Base-by-base conservation (phyloP, 1,139 yeast species). In the Spencermartinsiella ligniputridi region DNA sequence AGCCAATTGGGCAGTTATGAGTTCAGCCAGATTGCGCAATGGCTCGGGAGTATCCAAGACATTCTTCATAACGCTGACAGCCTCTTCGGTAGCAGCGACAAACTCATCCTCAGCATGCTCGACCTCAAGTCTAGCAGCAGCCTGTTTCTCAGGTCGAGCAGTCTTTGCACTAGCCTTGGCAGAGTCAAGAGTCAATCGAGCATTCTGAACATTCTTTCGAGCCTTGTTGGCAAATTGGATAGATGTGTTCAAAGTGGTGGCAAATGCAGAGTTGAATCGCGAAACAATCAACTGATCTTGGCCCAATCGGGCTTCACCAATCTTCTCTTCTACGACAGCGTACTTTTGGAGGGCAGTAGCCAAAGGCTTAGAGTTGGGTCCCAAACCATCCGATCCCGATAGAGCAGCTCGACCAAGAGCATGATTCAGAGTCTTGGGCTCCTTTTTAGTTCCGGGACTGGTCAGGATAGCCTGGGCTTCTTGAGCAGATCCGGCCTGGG, bases 101-200 rank as follows among this genome's bases (percentile, higher is more conserved):
- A 88, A 87, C 57, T 85, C 94, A 58, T 88, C 96, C 67, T 88
- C 96, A 37, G 90, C 82, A 53, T 82, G 79, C 64, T 88, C 96
- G 75, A 87, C 82, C 51, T 81, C 78, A 41, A 82, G 84, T 55
- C 92, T 74, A 51, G 86, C 77, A 46, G 81, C 81, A 5, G 88
- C 86, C 59, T 83, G 85, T 61, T 81, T 81, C 54, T 81, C 81
- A 3, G 95, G 90, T 59, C 74, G 78, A 24, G 89, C 81, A 55
- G 78, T 73, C 58, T 78, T 79, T 52, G 87, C 74, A 50, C 82
- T 74, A 27, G 82, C 70, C 67, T 94, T 78, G 36, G 94, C 83
- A 55, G 89, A 79, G 60, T 88, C 96, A 55, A 88, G 83, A 56
- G 79, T 82, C 48, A 88, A 68, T 57, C 96, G 76, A 59, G 86